A percentile compares a stretch with the other conserved stretches of the same genome.
phyloP scores from a whole-genome alignment of 1,284 basidiomycete species.

The Puccinia sorghi region DNA sequence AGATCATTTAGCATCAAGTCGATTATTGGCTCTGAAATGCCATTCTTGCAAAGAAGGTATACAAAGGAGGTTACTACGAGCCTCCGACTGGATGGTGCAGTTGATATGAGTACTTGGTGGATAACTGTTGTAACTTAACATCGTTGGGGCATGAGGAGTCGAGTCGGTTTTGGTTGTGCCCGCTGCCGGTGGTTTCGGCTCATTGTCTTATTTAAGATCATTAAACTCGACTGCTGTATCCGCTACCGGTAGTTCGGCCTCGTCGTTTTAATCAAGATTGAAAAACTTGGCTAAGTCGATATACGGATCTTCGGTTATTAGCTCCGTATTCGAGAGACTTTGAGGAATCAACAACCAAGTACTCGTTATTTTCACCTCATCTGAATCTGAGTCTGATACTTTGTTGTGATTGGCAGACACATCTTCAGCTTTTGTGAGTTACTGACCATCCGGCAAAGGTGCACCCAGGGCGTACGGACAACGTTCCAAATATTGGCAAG shows the following conservation, averaged over 20 bases:
- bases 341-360: neutral
- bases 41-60: slow-evolving; percentile 40
- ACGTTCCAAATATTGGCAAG: slow-evolving; percentile 36
- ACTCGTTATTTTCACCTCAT: neutral
- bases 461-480: slow-evolving; percentile 40
- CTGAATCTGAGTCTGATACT: slow-evolving; percentile 19
- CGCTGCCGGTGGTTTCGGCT: neutral
- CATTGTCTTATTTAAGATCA: too few relatives aligned
- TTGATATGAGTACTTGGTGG: slow-evolving; percentile 33
- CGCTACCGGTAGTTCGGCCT: too few relatives aligned
- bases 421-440: neutral
- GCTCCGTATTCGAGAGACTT: slow-evolving; percentile 3
- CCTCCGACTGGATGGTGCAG: slow-evolving; percentile 37
- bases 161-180: neutral
- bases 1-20: slow-evolving; percentile 41
- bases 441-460: slow-evolving; percentile 14
- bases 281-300: slow-evolving; percentile 2
- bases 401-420: neutral
- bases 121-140: slow-evolving; percentile 1
- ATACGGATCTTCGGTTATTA: neutral
- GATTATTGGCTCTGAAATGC: slow-evolving; percentile 28
- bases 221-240: too few relatives aligned
- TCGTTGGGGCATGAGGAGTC: slow-evolving; percentile 13
- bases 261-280: slow-evolving; percentile 8
- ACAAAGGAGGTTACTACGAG: slow-evolving; percentile 44